A percentile compares a stretch with the other conserved stretches of the same genome.
phyloP scores from a whole-genome alignment of 192 early-diverging fungal species.

The Podila minutissima region DNA sequence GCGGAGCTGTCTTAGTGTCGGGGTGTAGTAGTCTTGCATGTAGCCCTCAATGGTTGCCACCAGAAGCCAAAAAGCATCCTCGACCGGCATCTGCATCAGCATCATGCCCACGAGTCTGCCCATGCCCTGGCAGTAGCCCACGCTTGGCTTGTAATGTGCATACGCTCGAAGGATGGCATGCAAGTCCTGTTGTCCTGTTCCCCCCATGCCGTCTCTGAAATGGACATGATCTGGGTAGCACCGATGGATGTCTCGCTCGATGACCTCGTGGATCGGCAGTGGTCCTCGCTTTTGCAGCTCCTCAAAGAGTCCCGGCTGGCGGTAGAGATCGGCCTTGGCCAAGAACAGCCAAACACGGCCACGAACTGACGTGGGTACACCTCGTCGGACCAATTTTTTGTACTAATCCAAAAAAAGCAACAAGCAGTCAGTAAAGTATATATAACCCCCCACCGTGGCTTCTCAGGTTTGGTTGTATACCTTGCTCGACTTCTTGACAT shows the following conservation, averaged over 20 bases:
- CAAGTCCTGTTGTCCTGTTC: slow-evolving; percentile 81
- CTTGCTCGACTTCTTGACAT: slow-evolving; percentile 50
- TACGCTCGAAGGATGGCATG: slow-evolving; percentile 86
- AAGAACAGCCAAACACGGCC: slow-evolving; percentile 77
- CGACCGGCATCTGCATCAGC: slow-evolving; percentile 85
- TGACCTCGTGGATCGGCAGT: slow-evolving; percentile 85
- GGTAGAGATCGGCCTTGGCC: slow-evolving; percentile 58
- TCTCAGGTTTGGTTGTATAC: neutral
- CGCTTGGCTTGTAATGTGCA: slow-evolving; percentile 82
- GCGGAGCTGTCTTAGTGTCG: slow-evolving; percentile 75
- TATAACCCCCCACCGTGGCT: neutral
- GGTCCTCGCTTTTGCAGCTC: slow-evolving; percentile 48
- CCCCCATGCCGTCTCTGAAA: slow-evolving; percentile 72
- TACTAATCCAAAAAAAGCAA: slow-evolving; percentile 37
- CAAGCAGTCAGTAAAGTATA: neutral
- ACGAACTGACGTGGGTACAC: slow-evolving; percentile 77
- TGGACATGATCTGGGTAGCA: slow-evolving; percentile 92
- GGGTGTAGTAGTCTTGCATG: slow-evolving; percentile 80
- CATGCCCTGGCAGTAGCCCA: slow-evolving; percentile 99
- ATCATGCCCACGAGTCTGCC: slow-evolving; percentile 91
- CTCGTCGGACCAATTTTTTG: slow-evolving; percentile 75
- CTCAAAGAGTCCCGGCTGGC: slow-evolving; percentile 56
- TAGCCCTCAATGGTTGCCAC: slow-evolving; percentile 77
- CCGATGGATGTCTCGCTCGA: slow-evolving; percentile 88
- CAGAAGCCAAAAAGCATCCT: slow-evolving; percentile 92